Conservation (phyloP, 352 stramenopile species). For the Sclerospora graminicola region DNA sequence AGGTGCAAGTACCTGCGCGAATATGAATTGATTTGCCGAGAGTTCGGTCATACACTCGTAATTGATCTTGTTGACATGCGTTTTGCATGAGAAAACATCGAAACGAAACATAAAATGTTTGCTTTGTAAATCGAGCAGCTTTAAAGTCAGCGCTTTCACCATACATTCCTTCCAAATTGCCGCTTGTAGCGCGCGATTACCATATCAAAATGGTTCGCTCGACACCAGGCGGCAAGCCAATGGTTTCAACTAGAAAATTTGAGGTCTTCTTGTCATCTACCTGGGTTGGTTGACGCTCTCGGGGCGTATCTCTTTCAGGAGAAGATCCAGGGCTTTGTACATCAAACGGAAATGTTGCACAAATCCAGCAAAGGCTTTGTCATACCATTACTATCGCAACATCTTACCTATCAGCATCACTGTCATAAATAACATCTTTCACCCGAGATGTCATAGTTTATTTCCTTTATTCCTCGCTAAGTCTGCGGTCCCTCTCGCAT, state of each 20-base stretch:
- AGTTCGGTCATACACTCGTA: slow-evolving; percentile 75
- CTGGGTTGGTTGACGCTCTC: slow-evolving; percentile 29
- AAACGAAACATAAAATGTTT: slow-evolving; percentile 83
- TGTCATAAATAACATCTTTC: slow-evolving; percentile 60
- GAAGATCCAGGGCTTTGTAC: slow-evolving; percentile 63
- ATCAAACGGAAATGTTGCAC: not conserved
- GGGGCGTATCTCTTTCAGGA: slow-evolving; percentile 45
- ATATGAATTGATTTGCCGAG: slow-evolving; percentile 83
- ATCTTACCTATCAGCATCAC: slow-evolving; percentile 63
- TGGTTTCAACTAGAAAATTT: slow-evolving; percentile 83
- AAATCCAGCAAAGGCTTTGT: not conserved
- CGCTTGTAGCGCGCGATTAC: slow-evolving; percentile 53
- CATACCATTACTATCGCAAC: not conserved
- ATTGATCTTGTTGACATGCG: slow-evolving; percentile 77
- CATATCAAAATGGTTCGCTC: slow-evolving; percentile 86
- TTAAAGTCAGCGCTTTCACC: slow-evolving; percentile 54
- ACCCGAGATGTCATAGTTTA: slow-evolving; percentile 35
- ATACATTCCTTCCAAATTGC: slow-evolving; percentile 28
- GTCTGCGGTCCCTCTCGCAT: slow-evolving; percentile 23
- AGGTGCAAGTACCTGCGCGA: slow-evolving; percentile 77
- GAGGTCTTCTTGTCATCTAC: slow-evolving; percentile 57
- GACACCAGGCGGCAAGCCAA: slow-evolving; percentile 75
- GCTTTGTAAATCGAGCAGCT: slow-evolving; percentile 67
- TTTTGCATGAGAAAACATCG: slow-evolving; percentile 82
- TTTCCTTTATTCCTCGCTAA: slow-evolving; percentile 41